These are phyloP conservation scores for Gynochthodes officinalis DNA, from an alignment of 257 asterid genomes.

Conservation along the genomic window DNA sequence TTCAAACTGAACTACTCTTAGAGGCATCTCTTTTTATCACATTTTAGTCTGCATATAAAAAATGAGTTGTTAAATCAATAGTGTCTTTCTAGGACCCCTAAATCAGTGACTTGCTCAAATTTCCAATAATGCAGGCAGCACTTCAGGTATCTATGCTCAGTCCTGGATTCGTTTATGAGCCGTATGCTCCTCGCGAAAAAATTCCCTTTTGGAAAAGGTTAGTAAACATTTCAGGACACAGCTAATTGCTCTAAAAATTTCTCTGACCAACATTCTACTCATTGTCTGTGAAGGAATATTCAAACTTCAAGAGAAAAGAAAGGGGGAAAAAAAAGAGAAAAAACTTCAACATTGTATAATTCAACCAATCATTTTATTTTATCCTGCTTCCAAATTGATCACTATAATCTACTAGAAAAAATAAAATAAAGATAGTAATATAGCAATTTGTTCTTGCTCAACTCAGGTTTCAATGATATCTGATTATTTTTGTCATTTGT, in stretches of 20 bases:
- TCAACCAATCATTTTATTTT: background rate
- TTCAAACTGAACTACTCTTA: background rate
- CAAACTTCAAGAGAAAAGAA: background rate
- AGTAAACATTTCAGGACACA: slow-evolving; percentile 15
- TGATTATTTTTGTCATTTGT: background rate
- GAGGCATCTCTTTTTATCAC: background rate
- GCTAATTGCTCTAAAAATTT: slow-evolving; percentile 12
- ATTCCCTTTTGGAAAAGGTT: slow-evolving; percentile 72
- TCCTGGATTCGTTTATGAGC: slow-evolving; percentile 82
- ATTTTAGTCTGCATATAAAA: background rate
- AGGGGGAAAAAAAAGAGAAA: background rate
- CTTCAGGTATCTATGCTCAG: slow-evolving; percentile 57
- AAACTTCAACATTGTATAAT: background rate
- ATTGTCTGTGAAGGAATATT: background rate
- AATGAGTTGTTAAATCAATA: slow-evolving; percentile 1
- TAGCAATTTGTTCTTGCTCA: background rate
- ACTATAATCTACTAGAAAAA: background rate
- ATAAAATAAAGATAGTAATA: background rate
- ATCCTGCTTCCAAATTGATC: background rate
- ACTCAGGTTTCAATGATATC: background rate
- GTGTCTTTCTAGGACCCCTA: background rate
- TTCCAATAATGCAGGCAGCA: slow-evolving; percentile 50
- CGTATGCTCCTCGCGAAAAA: slow-evolving; percentile 66
- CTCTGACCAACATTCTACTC: background rate
- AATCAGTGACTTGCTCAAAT: slow-evolving; percentile 18